Evolutionary conservation across 805 yeast species (phyloP), one percentile per base, ranked within the genome.

Genomic region (Metschnikowia proteae): DNA sequence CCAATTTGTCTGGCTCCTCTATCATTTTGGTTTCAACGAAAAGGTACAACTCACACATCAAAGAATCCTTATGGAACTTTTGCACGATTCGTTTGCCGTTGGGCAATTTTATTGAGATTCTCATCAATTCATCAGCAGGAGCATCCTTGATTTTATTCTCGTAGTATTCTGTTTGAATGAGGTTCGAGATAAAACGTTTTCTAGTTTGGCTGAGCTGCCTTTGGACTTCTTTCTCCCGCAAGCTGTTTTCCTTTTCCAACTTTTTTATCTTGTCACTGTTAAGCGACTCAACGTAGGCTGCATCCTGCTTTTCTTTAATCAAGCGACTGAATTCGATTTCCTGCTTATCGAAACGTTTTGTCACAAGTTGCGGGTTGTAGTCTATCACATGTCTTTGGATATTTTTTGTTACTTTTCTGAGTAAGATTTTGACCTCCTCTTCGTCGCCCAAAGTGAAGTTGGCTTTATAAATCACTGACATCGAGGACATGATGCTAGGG

Each of bases 211-310:
- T 40, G 37, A 48, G 38, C 17, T 51, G 47, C 32, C 38, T 30
- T 26, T 54, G 50, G 23, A 38, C 26, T 22, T 51, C 50, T 23
- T 53, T 39, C 38, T 44, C 49, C 30, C 41, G 35, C 10, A 46
- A 37, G 40, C 57, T 56, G 37, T 47, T 54, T 58, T 64, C 65
- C 53, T 74, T 78, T 51, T 76, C 70, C 35, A 72, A 65, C 58
- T 78, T 78, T 58, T 83, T 82, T 37, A 73, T 55, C 54, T 70
- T 74, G 64, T 87, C 94, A 41, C 69, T 72, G 32, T 75, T 66
- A 25, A 73, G 59, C 8, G 76, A 71, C 51, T 69, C 66, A 39
- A 59, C 52, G 53, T 71, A 73, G 3, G 77, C 77, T 44, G 66
- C 68, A 52, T 73, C 76, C 51, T 73, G 78, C 49, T 68, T 68